Percentiles rank a stretch among this genome's conserved stretches.
Evolutionary conservation across 2,329 filamentous ascomycete genomes (phyloP).

Genomic region (Nemania sp.): DNA sequence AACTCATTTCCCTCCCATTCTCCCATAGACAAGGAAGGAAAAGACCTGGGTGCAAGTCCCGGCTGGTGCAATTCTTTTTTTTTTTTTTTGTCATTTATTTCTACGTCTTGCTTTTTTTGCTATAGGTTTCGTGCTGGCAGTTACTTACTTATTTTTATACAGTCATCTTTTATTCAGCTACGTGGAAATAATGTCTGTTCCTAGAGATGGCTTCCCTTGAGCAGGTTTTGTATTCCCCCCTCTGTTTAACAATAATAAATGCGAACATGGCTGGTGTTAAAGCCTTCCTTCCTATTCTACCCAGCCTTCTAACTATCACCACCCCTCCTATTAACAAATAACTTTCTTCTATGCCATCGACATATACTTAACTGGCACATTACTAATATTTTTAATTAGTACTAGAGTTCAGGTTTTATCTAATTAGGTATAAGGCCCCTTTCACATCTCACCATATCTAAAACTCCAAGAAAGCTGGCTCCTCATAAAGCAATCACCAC

Average conservation of each 20-base stretch:
- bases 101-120: neutral
- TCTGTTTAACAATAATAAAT: neutral
- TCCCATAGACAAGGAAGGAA: conserved; percentile 37
- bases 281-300: neutral
- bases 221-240: neutral
- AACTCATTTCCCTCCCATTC: conserved; percentile 48
- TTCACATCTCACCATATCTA: neutral
- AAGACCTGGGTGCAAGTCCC: conserved; percentile 51
- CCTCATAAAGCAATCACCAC: neutral
- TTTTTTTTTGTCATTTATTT: conserved; percentile 16
- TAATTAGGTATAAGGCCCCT: neutral
- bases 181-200: neutral
- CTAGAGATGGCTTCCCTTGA: neutral
- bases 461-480: neutral
- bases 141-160: neutral
- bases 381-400: neutral
- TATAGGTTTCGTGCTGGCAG: neutral
- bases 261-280: neutral
- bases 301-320: neutral
- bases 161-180: neutral
- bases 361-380: neutral
- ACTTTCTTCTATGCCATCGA: neutral
- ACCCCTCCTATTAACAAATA: neutral
- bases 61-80: conserved; percentile 43
- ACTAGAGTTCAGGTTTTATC: neutral